Percentiles rank a stretch among this genome's conserved stretches.
These are phyloP conservation scores for Peronospora belbahrii DNA, from an alignment of 352 stramenopile species.

Conservation along the genomic window DNA sequence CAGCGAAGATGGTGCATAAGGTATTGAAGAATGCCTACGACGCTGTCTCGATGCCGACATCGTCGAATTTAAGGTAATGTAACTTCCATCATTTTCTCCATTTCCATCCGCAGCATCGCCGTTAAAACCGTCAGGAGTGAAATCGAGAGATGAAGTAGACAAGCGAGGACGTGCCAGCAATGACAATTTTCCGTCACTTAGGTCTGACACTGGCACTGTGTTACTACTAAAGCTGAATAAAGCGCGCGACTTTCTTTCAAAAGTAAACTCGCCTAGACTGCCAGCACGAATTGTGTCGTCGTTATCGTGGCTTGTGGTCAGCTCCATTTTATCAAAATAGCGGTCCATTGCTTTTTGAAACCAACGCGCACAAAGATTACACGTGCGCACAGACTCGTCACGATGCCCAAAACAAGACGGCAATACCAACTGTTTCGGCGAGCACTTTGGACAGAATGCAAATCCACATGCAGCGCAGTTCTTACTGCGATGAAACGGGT, in stretches of 20 bases:
- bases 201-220: slow-evolving; percentile 1
- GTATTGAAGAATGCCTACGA: slow-evolving; percentile 22
- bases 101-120: slow-evolving; percentile 21
- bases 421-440: slow-evolving; percentile 44
- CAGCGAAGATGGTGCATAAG: slow-evolving; percentile 12
- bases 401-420: slow-evolving; percentile 50
- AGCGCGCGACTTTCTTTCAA: slow-evolving; percentile 15
- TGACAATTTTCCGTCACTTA: slow-evolving; percentile 9
- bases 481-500: slow-evolving; percentile 56
- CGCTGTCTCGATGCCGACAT: slow-evolving; percentile 16
- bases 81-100: slow-evolving; percentile 17
- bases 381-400: slow-evolving; percentile 42
- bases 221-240: slow-evolving; percentile 9
- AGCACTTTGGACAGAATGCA: slow-evolving; percentile 59
- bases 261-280: slow-evolving; percentile 14
- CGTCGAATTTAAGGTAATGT: slow-evolving; percentile 2
- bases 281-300: slow-evolving; percentile 6
- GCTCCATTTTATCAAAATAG: slow-evolving; percentile 57
- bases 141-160: slow-evolving; percentile 20
- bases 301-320: slow-evolving; percentile 18
- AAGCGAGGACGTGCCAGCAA: slow-evolving; percentile 8
- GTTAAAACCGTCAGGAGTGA: slow-evolving; percentile 3
- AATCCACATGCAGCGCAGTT: slow-evolving; percentile 54
- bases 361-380: slow-evolving; percentile 51
- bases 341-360: slow-evolving; percentile 59